Evolutionary conservation across 495 filamentous ascomycete species (phyloP), one percentile per base, ranked within the genome.

Genomic region (Amphirosellinia nigrospora): DNA sequence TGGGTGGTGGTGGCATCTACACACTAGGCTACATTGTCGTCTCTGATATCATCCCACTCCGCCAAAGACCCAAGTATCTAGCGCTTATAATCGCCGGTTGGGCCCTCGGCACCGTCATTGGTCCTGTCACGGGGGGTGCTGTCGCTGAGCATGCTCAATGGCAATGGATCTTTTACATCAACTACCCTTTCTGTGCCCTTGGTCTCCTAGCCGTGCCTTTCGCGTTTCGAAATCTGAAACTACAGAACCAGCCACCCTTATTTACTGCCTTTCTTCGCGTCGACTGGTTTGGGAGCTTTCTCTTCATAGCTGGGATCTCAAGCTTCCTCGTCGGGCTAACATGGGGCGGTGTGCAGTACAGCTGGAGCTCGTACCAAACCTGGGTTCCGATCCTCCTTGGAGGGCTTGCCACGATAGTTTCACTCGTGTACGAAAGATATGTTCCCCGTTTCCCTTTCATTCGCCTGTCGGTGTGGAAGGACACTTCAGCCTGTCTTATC

Each of bases 101-200:
- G 87, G 86, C 87, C 23, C 52, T 93, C 19, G 91, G 91, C 0
- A 87, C 85, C 0, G 89, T 91, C 1, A 79, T 82, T 7, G 91
- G 91, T 3, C 91, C 91, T 0, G 78, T 93, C 50, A 74, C 91
- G 1, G 91, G 89, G 41, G 90, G 90, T 23, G 88, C 82, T 1
- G 89, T 93, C 65, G 81, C 89, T 2, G 80, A 92, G 65, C n/a
- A 66, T 21, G 36, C 64, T 0, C 19, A 7, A 7, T 66, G 48
- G 64, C 59, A 80, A 28, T 86, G 85, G 86, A 78, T 85, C 59
- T 83, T 84, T 72, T 82, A 72, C 66, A 69, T 85, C 68, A 84
- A 84, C 48, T 68, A 83, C 1, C 81, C 82, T 3, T 78, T 84
- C 55, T 81, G 79, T 60, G 82, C 62, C 0, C 15, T 79, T 16